Base-by-base conservation (phyloP, 2,329 filamentous ascomycete genomes). In the Aspergillus carbonarius region DNA sequence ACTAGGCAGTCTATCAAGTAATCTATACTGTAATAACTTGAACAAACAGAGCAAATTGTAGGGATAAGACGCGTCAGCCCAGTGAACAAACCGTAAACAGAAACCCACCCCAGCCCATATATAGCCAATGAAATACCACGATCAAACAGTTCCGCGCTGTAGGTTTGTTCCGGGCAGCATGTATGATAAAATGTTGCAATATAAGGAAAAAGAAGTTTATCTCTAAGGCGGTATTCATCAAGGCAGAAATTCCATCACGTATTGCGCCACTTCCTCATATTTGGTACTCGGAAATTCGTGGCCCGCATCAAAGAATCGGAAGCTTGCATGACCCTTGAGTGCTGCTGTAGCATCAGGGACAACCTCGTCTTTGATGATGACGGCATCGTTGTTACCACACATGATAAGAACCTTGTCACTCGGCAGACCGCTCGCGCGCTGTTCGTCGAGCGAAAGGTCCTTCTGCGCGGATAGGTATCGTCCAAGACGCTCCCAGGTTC, bases 241-340 rank as follows among this genome's bases (percentile, higher is more conserved):
- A 60, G 60, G 23, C 54, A 65, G 57, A 47, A 79, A 76, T 15
- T 76, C 74, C 51, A 72, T 67, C 39, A 86, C 79, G n/a, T 75
- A 72, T n/a, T 78, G 72, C 1, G 84, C 85, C 57, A 91, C 81
- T 55, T 86, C 82, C 9, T 78, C 75, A 2, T 84, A 84, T 57
- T 81, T 82, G 12, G 83, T 83, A 62, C 91, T 85, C 1, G 86
- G 86, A 60, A 92, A 77, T 67, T 91, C 89, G 70, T 92, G 90
- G 0, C 88, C 89, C 4, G 84, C 87, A 23, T 84, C 79, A 15
- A 91, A 67, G 23, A 83, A 74, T 42, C 80, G 76, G 51, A 87
- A 80, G 57, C 83, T 79, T 3, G 88, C 80, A 57, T 88, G 85
- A 23, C 78, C 74, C 2, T 87, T 86, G 20, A 92, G 72, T 13